Evolutionary conservation across 2,329 filamentous ascomycete species (phyloP), one percentile per base, ranked within the genome.

Genomic region (Sporothrix luriei): DNA sequence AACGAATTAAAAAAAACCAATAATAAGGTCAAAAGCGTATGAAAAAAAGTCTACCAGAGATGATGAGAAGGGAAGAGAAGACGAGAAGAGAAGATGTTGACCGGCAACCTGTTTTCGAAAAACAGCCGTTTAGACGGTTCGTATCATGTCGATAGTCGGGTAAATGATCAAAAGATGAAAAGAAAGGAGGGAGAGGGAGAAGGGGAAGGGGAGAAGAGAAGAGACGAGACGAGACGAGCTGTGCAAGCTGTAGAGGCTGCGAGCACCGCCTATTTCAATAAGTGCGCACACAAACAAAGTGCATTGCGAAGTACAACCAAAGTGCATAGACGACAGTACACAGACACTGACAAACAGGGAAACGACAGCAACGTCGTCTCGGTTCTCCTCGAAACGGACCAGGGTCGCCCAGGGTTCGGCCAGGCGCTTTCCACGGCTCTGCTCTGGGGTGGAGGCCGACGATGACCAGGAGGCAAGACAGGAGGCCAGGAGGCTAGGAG

Each of bases 81-180:
- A 51, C 43, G 26, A 64, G 43, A 68, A 52, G 24, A 57, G 38
- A 46, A 46, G 57, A 46, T 62, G 68, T 70, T 70, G 68, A 19
- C 68, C 68, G 48, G 68, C 68, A 70, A 70, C 68, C 51, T 66
- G 62, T 61, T 52, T 65, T 65, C 61, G 46, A 33, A 66, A 64
- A 49, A 69, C 52, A 59, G 61, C 52, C 52, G 21, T 57, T 51
- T 43, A 69, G 21, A 52, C 33, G 24, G 57, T 61, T 65, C 38
- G 43, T 51, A 52, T 51, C 62, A 69, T 69, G 52, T 59, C 66
- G 66, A 59, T 48, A 26, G 33, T 21, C 59, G 24, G 51, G 21
- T 43, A 21, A 21, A 29, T 21, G 26, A 61, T 49, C n/a, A 68
- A 49, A 26, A 68, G 66, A 43, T n/a, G 26, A 49, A 21, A 24